phyloP scores from a whole-genome alignment of 1,284 basidiomycete species.

The Fomitopsis pinicola region DNA sequence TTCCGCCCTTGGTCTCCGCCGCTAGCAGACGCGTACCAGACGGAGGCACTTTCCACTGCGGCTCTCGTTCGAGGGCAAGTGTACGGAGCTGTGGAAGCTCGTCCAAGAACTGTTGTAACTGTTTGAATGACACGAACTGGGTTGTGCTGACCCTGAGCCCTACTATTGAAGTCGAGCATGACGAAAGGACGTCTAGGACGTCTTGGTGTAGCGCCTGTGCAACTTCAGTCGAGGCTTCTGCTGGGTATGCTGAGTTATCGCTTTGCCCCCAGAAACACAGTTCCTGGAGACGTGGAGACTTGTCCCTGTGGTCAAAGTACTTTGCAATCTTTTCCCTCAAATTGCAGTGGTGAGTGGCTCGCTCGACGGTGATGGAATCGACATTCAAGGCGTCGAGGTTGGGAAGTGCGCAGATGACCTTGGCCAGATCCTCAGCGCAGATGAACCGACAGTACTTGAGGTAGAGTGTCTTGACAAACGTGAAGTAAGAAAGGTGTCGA shows the following conservation, averaged over 20 bases:
- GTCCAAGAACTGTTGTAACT: background rate
- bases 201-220: conserved; percentile 35
- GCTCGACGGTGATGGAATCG: background rate
- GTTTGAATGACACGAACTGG: background rate
- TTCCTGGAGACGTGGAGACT: no score
- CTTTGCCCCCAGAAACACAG: no score
- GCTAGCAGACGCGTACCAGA: background rate
- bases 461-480: background rate
- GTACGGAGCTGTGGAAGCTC: background rate
- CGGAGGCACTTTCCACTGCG: background rate
- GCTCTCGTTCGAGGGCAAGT: background rate
- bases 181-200: conserved; percentile 30
- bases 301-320: no score
- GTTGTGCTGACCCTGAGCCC: background rate
- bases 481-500: background rate
- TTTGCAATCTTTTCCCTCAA: no score
- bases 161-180: background rate
- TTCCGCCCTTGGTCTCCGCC: background rate
- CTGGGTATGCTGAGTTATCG: no score
- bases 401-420: background rate
- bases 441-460: background rate
- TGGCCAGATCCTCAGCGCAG: background rate
- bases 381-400: background rate
- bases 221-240: no score
- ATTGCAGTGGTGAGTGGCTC: no score